Evolutionary conservation across 2,329 filamentous ascomycete genomes (phyloP), one percentile per base, ranked within the genome.

Genomic region (Fusarium sp.): DNA sequence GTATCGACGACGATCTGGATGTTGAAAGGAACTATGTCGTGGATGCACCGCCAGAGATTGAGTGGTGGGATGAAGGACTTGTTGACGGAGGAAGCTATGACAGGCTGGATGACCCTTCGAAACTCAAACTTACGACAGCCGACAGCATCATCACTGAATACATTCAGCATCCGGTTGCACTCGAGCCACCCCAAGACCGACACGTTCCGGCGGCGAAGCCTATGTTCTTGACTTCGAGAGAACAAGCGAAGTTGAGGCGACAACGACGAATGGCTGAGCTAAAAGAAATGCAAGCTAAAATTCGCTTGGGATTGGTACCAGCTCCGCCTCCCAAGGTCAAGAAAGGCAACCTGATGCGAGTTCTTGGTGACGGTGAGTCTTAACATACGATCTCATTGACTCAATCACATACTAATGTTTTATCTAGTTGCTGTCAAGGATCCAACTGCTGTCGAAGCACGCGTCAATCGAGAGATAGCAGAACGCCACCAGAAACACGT

Each of bases 51-150:
- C 96, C 96, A 8, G 92, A 92, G 13, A 89, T 98, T 47, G 96
- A 99, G 82, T 99, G 96, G 96, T 98, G 96, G 94, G 96, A 99
- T 78, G 95, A 98, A 84, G 94, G 92, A 6, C 85, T 98, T 24
- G 87, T 97, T 22, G 88, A 93, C 58, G 94, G 92, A 47, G 88
- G 89, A 47, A 92, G 89, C 62, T 98, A 98, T 83, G 88, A 92
- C 66, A 87, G 88, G 68, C 89, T 96, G 66, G 89, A 92, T 32
- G 85, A 92, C 66, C 85, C 89, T 1, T 83, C 84, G 22, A 91
- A 89, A 48, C 85, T 96, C 68, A 96, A 95, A 81, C 89, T 98
- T 72, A 88, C 90, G 44, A 90, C 90, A 1, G 85, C 91, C n/a
- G 95, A 98, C 80, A 93, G 91, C 58, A 96, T 98, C 77, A 90